Conservation (phyloP, 768 basidiomycete genomes). For the Calvatia gigantea region DNA sequence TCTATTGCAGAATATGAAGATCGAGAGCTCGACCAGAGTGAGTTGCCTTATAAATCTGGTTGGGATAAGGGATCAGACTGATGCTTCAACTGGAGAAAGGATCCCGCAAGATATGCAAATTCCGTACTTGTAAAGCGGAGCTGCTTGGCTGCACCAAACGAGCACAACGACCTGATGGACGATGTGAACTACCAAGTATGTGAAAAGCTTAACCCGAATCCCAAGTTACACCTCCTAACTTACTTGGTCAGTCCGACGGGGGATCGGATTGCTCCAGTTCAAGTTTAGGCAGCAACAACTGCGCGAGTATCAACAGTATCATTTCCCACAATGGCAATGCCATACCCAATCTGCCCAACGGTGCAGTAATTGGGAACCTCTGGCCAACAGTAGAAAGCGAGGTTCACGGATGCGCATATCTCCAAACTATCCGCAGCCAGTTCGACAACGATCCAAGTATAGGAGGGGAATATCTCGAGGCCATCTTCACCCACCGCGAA, state of each 20-base stretch:
- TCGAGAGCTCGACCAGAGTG: constrained; percentile 33
- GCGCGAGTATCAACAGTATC: background rate
- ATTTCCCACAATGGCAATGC: no score
- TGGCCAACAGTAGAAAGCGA: constrained; percentile 19
- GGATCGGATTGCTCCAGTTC: constrained; percentile 40
- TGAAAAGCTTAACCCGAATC: background rate
- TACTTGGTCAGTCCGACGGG: constrained; percentile 35
- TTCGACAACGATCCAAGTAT: constrained; percentile 55
- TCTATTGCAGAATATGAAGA: constrained; percentile 47
- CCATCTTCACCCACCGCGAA: constrained; percentile 75
- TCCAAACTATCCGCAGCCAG: constrained; percentile 56
- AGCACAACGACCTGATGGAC: constrained; percentile 46
- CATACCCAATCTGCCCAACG: background rate
- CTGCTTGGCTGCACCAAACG: constrained; percentile 18
- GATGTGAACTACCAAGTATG: constrained; percentile 41
- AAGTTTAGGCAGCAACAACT: constrained; percentile 32
- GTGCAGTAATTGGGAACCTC: constrained; percentile 8
- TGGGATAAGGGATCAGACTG: background rate
- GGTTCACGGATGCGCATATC: constrained; percentile 56
- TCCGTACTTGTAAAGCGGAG: constrained; percentile 12
- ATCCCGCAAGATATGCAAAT: constrained; percentile 24
- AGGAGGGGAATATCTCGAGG: constrained; percentile 73
- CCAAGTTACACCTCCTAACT: background rate
- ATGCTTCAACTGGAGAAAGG: constrained; percentile 39
- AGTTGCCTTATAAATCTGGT: constrained; percentile 9